Evolutionary conservation across 495 filamentous ascomycete genomes (phyloP).

Genomic region (Lasiosphaeriaceae sp.): DNA sequence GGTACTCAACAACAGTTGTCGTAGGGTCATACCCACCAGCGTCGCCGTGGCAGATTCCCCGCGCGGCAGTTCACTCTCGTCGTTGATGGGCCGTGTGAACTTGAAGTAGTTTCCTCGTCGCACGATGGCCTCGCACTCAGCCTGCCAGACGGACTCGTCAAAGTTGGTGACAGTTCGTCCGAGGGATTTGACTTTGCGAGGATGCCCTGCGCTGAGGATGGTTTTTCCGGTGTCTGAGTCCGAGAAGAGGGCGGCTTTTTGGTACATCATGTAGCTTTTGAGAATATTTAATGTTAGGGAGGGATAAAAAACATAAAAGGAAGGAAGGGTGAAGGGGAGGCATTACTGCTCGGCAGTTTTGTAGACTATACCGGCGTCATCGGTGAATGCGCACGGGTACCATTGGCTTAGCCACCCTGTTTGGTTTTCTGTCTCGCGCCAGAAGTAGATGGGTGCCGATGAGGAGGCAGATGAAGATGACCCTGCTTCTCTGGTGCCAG

Average conservation of each 20-base stretch:
- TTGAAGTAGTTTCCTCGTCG: slow-evolving; percentile 57
- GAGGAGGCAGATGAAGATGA: too few relatives aligned
- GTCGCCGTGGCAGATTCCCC: too few relatives aligned
- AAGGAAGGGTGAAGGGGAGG: not conserved
- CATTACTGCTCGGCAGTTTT: slow-evolving; percentile 33
- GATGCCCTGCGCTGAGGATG: slow-evolving; percentile 41
- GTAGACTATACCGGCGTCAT: slow-evolving; percentile 26
- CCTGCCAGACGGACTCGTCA: slow-evolving; percentile 49
- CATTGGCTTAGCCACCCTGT: slow-evolving; percentile 34
- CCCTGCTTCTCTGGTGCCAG: too few relatives aligned
- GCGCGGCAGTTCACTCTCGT: not conserved
- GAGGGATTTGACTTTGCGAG: slow-evolving; percentile 48
- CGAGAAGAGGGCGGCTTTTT: slow-evolving; percentile 55
- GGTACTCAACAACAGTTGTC: slow-evolving; percentile 50
- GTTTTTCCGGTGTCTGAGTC: slow-evolving; percentile 31
- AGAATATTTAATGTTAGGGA: too few relatives aligned
- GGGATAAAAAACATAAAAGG: too few relatives aligned
- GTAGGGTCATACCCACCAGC: slow-evolving; percentile 18
- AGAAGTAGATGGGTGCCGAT: slow-evolving; percentile 27
- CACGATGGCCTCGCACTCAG: slow-evolving; percentile 53
- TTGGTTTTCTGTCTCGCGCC: slow-evolving; percentile 20
- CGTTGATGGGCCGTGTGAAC: slow-evolving; percentile 38
- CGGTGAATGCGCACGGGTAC: slow-evolving; percentile 30
- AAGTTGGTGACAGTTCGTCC: slow-evolving; percentile 57
- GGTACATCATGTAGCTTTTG: slow-evolving; percentile 61